phyloP scores from a whole-genome alignment of 1,284 basidiomycete species.

The Hymenochaete sp. region DNA sequence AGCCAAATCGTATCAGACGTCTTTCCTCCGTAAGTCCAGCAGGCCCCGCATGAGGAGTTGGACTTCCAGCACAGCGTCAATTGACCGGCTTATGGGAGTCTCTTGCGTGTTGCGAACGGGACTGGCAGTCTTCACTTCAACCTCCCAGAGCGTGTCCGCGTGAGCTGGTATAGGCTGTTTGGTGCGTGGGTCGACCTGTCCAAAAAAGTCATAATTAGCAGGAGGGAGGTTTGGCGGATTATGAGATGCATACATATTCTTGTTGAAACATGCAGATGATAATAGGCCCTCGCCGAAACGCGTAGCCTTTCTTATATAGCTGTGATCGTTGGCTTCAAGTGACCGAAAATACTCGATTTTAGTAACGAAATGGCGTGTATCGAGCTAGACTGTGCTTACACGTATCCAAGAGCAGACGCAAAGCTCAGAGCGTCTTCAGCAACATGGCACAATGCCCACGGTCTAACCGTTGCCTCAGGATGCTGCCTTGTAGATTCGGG shows the following conservation, averaged over 20 bases:
- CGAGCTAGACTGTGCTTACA: constrained; percentile 34
- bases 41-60: constrained; percentile 63
- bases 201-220: neutral
- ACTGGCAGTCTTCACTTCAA: constrained; percentile 71
- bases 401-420: constrained; percentile 65
- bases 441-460: constrained; percentile 70
- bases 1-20: constrained; percentile 3
- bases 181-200: constrained; percentile 59
- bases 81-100: constrained; percentile 48
- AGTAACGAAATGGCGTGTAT: neutral
- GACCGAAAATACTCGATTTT: neutral
- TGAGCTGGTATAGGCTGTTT: constrained; percentile 64
- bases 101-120: constrained; percentile 68
- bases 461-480: constrained; percentile 73
- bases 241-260: constrained; percentile 47
- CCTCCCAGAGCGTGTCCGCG: constrained; percentile 70
- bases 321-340: constrained; percentile 37
- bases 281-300: constrained; percentile 58
- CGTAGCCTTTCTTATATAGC: constrained; percentile 70
- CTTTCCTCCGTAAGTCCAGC: constrained; percentile 19
- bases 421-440: constrained; percentile 69
- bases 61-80: constrained; percentile 67
- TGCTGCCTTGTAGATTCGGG: constrained; percentile 69
- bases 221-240: neutral
- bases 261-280: constrained; percentile 77